Evolutionary conservation across 2,329 filamentous ascomycete species (phyloP), one percentile per base, ranked within the genome.

Genomic region (Biscogniauxia marginata): DNA sequence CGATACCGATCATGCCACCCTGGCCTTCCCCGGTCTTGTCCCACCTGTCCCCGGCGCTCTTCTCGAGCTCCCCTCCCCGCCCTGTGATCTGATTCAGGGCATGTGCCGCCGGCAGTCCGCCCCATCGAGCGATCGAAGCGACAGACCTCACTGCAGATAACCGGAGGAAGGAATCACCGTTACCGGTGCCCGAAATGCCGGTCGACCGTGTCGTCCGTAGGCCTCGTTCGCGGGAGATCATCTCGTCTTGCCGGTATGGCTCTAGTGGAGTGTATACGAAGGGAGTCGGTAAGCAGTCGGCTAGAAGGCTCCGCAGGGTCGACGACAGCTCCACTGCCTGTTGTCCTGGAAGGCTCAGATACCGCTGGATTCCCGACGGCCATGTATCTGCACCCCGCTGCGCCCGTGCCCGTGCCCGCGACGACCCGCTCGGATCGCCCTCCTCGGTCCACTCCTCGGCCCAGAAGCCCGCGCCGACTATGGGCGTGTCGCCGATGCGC

Each of bases 131-230:
- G 62, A 93, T 87, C 0, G 90, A 85, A 1, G 84, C 88, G 0
- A 87, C 85, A 0, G 89, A 93, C 25, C 89, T 84, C 0, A 83
- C 84, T 1, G 91, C 91, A 13, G 80, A 83, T 2, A 85, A 76
- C 3, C 91, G 85, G 16, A 96, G 79, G 70, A 96, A 96, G 0
- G 89, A 91, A 73, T 96, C 92, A 0, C 93, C 92, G 65, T 96
- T 96, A 0, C 92, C 93, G 0, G 91, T 93, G 0, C 90, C 89
- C 0, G 89, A 93, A 8, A 91, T 76, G 0, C 81, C 90, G 6
- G 82, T 67, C 0, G 79, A 77, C 4, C 68, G 84, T 0, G 72
- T 77, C 5, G 72, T 75, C 3, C 54, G 57, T 30, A 54, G 7
- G 62, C 70, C 23, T 34, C 25, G 4, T 9, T 55, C 23, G 25